These are phyloP conservation scores for Metschnikowia reukaufii DNA, from an alignment of 805 yeast genomes.

Conservation along the genomic window DNA sequence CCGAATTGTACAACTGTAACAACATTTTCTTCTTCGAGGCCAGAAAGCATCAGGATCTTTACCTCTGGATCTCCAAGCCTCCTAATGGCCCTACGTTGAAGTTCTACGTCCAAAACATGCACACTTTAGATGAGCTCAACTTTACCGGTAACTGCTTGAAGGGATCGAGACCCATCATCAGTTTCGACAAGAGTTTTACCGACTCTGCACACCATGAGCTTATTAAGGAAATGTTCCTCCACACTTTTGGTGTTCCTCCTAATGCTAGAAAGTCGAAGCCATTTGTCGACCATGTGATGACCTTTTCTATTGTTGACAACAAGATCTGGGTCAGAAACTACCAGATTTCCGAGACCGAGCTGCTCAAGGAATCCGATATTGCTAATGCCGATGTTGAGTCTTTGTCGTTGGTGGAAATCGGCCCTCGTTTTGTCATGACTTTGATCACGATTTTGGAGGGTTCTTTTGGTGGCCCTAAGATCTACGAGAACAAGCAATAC, in stretches of 20 bases:
- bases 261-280: constrained; percentile 90
- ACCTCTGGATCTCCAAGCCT: constrained; percentile 92
- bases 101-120: constrained; percentile 91
- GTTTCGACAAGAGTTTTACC: constrained; percentile 78
- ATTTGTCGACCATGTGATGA: constrained; percentile 91
- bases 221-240: constrained; percentile 79
- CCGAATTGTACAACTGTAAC: constrained; percentile 96
- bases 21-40: constrained; percentile 92
- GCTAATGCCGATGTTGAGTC: constrained; percentile 50
- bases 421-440: constrained; percentile 94
- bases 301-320: constrained; percentile 88
- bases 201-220: constrained; percentile 65
- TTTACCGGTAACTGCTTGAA: constrained; percentile 95
- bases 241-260: constrained; percentile 92
- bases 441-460: constrained; percentile 91
- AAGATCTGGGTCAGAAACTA: constrained; percentile 95
- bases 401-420: constrained; percentile 85
- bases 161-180: constrained; percentile 91
- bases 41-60: constrained; percentile 92
- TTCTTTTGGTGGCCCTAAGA: constrained; percentile 96
- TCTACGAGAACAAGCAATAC: constrained; percentile 94
- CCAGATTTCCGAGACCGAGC: constrained; percentile 73
- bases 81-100: constrained; percentile 98
- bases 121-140: constrained; percentile 92
- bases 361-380: constrained; percentile 54